Evolutionary conservation across 2,329 filamentous ascomycete species (phyloP).

Genomic region (Onygenales sp.): DNA sequence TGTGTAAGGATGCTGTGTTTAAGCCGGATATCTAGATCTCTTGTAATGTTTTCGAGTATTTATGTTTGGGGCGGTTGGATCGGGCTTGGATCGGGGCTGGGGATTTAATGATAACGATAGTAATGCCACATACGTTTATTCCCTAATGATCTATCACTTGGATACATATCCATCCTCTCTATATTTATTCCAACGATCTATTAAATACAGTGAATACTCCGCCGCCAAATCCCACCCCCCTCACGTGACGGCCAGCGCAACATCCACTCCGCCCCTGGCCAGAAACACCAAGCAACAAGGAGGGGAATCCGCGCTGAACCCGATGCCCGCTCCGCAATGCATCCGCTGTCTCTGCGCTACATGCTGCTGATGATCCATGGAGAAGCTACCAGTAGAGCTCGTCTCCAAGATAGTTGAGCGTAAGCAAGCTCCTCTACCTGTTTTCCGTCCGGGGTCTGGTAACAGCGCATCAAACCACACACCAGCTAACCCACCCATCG

Average conservation of each 20-base stretch:
- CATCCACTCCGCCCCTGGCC: not conserved
- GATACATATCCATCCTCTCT: too few species aligned
- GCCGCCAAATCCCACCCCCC: too few species aligned
- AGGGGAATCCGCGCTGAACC: not conserved
- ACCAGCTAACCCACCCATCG: constrained; percentile 11
- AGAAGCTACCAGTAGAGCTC: constrained; percentile 55
- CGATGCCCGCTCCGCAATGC: not conserved
- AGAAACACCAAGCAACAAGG: not conserved
- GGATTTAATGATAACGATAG: too few species aligned
- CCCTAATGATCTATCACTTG: too few species aligned
- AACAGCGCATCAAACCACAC: constrained; percentile 10
- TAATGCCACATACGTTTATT: too few species aligned
- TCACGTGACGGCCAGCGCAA: not conserved
- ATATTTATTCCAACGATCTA: too few species aligned
- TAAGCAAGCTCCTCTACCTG: constrained; percentile 29
- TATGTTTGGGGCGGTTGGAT: not conserved
- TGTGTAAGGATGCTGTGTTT: constrained; percentile 78
- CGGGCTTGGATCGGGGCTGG: too few species aligned
- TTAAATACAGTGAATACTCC: too few species aligned
- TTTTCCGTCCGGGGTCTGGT: not conserved
- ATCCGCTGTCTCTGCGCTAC: constrained; percentile 15
- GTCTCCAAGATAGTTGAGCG: constrained; percentile 54
- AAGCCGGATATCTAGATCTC: constrained; percentile 38
- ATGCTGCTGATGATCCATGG: constrained; percentile 26
- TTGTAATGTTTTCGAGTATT: not conserved